phyloP scores from a whole-genome alignment of 352 stramenopile genomes.

The Pythium aphanidermatum region DNA sequence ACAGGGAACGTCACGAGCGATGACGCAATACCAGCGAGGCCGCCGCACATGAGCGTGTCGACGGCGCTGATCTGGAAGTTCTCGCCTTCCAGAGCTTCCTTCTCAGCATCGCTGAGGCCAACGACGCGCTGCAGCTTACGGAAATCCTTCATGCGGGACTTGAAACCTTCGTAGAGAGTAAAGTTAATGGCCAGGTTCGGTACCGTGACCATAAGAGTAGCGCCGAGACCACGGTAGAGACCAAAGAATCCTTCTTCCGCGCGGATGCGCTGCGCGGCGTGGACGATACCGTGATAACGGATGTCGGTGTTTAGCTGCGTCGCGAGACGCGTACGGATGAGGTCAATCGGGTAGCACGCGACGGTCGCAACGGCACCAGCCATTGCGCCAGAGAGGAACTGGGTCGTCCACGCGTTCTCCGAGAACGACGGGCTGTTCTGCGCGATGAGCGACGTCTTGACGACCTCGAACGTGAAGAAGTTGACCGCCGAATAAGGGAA shows the following conservation, averaged over 20 bases:
- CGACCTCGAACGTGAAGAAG: constrained; percentile 95
- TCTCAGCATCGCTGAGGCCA: constrained; percentile 23
- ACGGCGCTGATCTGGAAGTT: constrained; percentile 41
- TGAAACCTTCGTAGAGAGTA: constrained; percentile 93
- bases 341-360: constrained; percentile 95
- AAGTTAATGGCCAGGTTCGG: constrained; percentile 96
- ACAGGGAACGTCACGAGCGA: constrained; percentile 94
- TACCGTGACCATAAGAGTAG: constrained; percentile 93
- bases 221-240: constrained; percentile 91
- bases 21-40: constrained; percentile 85
- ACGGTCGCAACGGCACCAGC: constrained; percentile 73
- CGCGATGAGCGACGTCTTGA: constrained; percentile 72
- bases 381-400: constrained; percentile 68
- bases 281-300: constrained; percentile 86
- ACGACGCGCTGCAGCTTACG: constrained; percentile 33
- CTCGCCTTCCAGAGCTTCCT: constrained; percentile 7
- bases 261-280: constrained; percentile 92
- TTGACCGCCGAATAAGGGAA: constrained; percentile 97
- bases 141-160: constrained; percentile 84
- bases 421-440: constrained; percentile 61
- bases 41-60: constrained; percentile 90
- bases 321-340: constrained; percentile 92
- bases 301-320: constrained; percentile 91
- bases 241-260: constrained; percentile 82
- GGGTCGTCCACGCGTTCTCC: constrained; percentile 65